Conservation (phyloP, 208 protist species). For the Novymonas esmeraldas region DNA sequence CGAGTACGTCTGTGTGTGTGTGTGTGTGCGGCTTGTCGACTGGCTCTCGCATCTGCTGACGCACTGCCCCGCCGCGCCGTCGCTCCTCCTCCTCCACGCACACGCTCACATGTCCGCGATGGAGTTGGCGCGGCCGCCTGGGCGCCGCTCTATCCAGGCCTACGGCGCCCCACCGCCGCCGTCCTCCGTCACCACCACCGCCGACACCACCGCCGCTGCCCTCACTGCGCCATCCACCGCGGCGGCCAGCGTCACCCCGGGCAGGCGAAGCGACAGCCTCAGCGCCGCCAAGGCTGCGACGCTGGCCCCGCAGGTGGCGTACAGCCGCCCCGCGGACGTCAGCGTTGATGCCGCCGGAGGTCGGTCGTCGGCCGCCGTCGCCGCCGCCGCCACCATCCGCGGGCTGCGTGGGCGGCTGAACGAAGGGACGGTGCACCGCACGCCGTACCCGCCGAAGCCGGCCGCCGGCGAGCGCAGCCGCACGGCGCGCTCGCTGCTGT, state of each 20-base stretch:
- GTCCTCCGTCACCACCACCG: neutral
- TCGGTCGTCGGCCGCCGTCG: neutral
- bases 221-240: neutral
- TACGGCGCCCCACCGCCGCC: slow-evolving; percentile 2
- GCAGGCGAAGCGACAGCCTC: too few relatives aligned
- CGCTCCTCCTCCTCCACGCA: neutral
- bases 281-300: too few relatives aligned
- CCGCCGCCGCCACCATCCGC: neutral
- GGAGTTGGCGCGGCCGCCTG: slow-evolving; percentile 8
- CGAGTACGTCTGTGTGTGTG: neutral
- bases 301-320: neutral
- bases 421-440: slow-evolving; percentile 44
- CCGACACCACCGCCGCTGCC: neutral
- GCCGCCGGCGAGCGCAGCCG: neutral
- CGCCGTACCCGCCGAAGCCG: neutral
- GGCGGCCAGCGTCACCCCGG: neutral
- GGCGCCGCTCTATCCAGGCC: slow-evolving; percentile 3
- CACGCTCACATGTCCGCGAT: neutral
- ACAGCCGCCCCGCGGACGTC: neutral
- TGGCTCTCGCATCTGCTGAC: neutral
- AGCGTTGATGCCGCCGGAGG: neutral
- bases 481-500: neutral
- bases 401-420: slow-evolving; percentile 40
- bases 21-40: neutral
- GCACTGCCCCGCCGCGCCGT: neutral